Conservation (phyloP, 2,329 filamentous ascomycete genomes). For the Colletotrichum graminicola region DNA sequence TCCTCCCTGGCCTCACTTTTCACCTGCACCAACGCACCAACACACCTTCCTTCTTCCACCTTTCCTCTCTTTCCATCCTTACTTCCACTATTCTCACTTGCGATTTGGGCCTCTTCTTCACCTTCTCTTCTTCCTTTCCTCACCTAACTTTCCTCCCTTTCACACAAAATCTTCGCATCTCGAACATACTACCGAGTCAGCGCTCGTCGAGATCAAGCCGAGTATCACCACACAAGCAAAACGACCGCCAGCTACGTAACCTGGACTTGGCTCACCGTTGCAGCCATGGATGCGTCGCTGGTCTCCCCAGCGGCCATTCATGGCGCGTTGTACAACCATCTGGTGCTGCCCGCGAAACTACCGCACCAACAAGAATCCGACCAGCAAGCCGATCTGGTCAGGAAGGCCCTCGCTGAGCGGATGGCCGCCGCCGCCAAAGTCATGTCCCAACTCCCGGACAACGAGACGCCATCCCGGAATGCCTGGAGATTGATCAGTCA, state of each 20-base stretch:
- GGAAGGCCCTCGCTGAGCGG: conserved; percentile 14
- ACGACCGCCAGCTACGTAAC: neutral
- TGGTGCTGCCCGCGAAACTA: conserved; percentile 33
- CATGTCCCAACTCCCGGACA: conserved; percentile 17
- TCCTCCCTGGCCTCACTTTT: neutral
- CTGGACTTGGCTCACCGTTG: too few species aligned
- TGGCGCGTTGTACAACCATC: conserved; percentile 33
- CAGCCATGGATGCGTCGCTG: conserved; percentile 12
- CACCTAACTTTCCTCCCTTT: neutral
- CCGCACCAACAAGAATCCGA: conserved; percentile 30
- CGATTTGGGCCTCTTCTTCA: neutral
- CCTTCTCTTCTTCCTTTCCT: neutral
- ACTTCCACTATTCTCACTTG: neutral
- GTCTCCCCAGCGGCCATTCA: conserved; percentile 19
- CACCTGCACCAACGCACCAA: neutral
- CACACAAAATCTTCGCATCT: too few species aligned
- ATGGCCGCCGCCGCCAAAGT: conserved; percentile 22
- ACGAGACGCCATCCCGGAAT: neutral
- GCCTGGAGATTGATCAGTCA: conserved; percentile 18
- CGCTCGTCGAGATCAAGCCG: neutral
- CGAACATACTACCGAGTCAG: neutral
- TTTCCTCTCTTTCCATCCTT: neutral
- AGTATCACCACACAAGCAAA: neutral
- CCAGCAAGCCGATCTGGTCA: conserved; percentile 21
- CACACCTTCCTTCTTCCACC: neutral